Conservation (phyloP, 2,329 filamentous ascomycete genomes). For the Thelonectria blattea region DNA sequence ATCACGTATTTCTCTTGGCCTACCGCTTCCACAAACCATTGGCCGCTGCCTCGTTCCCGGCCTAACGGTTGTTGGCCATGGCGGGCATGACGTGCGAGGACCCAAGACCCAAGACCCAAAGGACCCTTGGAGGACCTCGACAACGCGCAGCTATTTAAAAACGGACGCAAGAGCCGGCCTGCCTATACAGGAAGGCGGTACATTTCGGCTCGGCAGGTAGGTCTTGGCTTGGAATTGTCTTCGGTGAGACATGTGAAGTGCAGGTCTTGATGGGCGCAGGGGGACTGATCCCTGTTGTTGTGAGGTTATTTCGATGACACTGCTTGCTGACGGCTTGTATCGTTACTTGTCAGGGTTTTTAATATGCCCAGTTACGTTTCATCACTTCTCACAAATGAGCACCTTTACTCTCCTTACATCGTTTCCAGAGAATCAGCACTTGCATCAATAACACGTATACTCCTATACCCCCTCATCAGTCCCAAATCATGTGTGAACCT, state of each 20-base stretch:
- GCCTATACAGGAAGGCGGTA: constrained; percentile 16
- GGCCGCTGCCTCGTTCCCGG: background rate
- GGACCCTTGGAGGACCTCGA: background rate
- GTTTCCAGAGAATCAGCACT: no score
- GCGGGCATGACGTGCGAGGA: constrained; percentile 20
- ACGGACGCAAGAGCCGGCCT: constrained; percentile 2
- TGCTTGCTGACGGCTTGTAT: background rate
- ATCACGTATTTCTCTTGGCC: constrained; percentile 8
- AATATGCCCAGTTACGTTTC: background rate
- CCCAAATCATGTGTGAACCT: no score
- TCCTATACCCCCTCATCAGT: no score
- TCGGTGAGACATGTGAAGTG: background rate
- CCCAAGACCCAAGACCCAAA: constrained; percentile 8
- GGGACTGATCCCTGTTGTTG: background rate
- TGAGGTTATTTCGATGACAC: background rate
- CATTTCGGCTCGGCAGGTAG: background rate
- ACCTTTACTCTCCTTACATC: no score
- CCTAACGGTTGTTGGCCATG: constrained; percentile 20
- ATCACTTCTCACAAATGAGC: background rate
- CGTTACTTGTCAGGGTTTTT: background rate
- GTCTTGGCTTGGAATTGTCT: background rate
- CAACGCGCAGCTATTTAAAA: constrained; percentile 6
- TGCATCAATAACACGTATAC: no score
- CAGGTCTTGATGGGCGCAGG: background rate
- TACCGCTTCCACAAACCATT: constrained; percentile 1